These are phyloP conservation scores for Dunaliella salina DNA, from an alignment of 163 green algal genomes.

Conservation along the genomic window DNA sequence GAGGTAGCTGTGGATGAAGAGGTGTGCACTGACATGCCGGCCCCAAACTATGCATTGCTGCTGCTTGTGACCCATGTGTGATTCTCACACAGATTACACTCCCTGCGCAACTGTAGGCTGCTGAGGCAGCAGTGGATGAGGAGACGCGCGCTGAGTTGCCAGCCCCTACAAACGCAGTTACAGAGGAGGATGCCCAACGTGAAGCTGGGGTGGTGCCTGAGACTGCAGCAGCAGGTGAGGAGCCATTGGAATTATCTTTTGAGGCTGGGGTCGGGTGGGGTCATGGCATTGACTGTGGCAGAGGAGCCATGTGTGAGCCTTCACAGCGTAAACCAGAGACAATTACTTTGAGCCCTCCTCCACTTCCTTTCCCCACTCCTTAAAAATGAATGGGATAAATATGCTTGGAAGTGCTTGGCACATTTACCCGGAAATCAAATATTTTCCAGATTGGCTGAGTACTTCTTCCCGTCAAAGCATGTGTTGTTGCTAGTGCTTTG, in stretches of 20 bases:
- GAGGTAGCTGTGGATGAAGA: too few species aligned
- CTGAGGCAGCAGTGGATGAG: neutral
- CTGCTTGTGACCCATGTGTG: neutral
- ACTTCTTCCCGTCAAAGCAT: too few species aligned
- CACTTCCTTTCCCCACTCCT: too few species aligned
- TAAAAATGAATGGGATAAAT: too few species aligned
- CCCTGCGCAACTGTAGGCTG: neutral
- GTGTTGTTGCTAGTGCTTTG: too few species aligned
- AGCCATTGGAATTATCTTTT: too few species aligned
- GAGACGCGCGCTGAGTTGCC: conserved; percentile 15
- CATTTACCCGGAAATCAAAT: too few species aligned
- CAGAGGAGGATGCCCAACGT: conserved; percentile 52
- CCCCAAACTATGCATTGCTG: conserved; percentile 8
- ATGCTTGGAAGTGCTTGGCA: too few species aligned
- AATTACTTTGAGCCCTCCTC: neutral
- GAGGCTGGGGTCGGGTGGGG: too few species aligned
- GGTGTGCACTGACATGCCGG: conserved; percentile 8
- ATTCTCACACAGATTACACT: neutral
- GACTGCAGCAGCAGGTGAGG: conserved; percentile 38
- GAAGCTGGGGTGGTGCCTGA: conserved; percentile 49
- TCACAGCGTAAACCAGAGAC: neutral
- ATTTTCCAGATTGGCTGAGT: too few species aligned
- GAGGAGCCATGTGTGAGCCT: too few species aligned
- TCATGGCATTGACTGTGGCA: too few species aligned
- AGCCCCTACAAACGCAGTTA: conserved; percentile 33